Evolutionary conservation across 495 filamentous ascomycete species (phyloP), one percentile per base, ranked within the genome.

Genomic region (Penicillium cataractarum): DNA sequence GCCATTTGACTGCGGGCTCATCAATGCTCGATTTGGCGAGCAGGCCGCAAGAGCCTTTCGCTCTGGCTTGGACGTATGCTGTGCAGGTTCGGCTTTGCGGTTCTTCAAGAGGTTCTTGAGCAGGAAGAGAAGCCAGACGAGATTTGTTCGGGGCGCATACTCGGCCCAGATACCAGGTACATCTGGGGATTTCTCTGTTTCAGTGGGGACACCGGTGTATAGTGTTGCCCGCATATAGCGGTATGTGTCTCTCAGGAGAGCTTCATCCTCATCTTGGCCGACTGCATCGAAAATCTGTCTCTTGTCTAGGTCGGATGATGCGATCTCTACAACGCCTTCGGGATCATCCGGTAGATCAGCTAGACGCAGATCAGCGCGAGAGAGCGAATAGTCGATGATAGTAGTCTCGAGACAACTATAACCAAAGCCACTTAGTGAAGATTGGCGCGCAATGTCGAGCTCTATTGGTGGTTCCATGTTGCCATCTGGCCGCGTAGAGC

Each of bases 371-470:
- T 78, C 74, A 4, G 80, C 90, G 19, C 93, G 86, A 0, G 91
- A 96, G 39, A 96, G 85, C 1, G 92, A 93, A 71, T 96, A 97
- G 73, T 97, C 93, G 61, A 97, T 91, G 29, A 97, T 84, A 0
- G 92, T 96, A 8, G 91, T 86, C 51, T 92, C 86, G 0, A 96
- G 76, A 6, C 82, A 82, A 6, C 90, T 92, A 60, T 83, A 81
- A 1, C 88, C 89, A 61, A 93, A 87, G 29, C 84, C 84, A 51
- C 76, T 80, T 27, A 70, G 71, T n/a, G 58, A 74, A 61, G 67
- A 33, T 57, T 65, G 61, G 6, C 61, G 60, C 9, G 65, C 64
- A 31, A 79, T 63, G 3, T 80, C 76, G 19, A 66, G 39, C 58
- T 72, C 61, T 33, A 74, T 66, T 24, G 77, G 68, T 48, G 75